Conservation (phyloP, 1,284 basidiomycete genomes). For the Pseudozyma sp. region DNA sequence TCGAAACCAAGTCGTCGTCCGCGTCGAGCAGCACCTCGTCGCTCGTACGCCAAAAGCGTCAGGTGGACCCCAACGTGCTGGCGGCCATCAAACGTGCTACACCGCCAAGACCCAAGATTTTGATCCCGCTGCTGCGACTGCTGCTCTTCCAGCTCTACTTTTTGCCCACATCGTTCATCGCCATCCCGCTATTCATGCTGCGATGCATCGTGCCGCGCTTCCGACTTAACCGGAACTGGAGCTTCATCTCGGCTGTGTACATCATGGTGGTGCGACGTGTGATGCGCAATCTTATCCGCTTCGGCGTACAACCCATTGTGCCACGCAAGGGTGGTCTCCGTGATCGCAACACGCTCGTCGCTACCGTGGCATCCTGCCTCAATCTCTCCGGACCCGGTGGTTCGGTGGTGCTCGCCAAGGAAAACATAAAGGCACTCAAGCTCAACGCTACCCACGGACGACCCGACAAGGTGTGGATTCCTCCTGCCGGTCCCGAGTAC, state of each 20-base stretch:
- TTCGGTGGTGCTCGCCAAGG: slow-evolving; percentile 46
- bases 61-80: slow-evolving; percentile 46
- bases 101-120: slow-evolving; percentile 32
- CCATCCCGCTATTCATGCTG: slow-evolving; percentile 54
- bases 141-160: slow-evolving; percentile 61
- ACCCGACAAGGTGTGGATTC: slow-evolving; percentile 62
- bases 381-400: slow-evolving; percentile 63
- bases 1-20: slow-evolving; percentile 17
- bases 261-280: slow-evolving; percentile 54
- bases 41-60: slow-evolving; percentile 26
- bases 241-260: slow-evolving; percentile 48
- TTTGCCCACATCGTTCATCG: slow-evolving; percentile 48
- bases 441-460: slow-evolving; percentile 40
- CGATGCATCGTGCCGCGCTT: slow-evolving; percentile 50
- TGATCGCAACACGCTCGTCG: slow-evolving; percentile 55
- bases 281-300: slow-evolving; percentile 55
- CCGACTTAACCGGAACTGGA: slow-evolving; percentile 52
- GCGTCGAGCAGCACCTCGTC: slow-evolving; percentile 9
- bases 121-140: slow-evolving; percentile 44
- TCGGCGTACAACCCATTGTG: slow-evolving; percentile 59
- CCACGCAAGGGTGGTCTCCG: slow-evolving; percentile 61
- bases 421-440: slow-evolving; percentile 53
- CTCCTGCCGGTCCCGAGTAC: slow-evolving; percentile 57
- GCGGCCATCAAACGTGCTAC: slow-evolving; percentile 35
- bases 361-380: slow-evolving; percentile 41